Evolutionary conservation across 768 basidiomycete species (phyloP), one percentile per base, ranked within the genome.

Genomic region (Hericium erinaceus): DNA sequence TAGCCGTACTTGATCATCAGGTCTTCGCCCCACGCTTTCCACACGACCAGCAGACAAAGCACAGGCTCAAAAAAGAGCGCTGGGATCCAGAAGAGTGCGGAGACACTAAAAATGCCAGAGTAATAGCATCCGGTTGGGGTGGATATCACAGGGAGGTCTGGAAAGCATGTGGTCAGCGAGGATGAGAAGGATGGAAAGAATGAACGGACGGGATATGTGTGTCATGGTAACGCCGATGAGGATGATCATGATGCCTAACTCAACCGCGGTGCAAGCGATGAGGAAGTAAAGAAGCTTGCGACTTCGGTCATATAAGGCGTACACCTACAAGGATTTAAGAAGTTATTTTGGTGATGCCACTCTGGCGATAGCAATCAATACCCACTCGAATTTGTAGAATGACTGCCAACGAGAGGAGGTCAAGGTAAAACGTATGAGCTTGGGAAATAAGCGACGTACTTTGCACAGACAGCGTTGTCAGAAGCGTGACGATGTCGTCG

Each of bases 1-100:
- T n/a, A 38, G 11, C 40, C 44, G 4, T 44, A 24, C 41, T 37
- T 22, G 8, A 18, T 13, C 41, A 46, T 20, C 6, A 44, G 6
- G 11, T 55, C 54, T 10, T 46, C 33, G 4, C 54, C 54, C 54
- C 54, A 55, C 4, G 54, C 54, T 44, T 55, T 55, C 54, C 54
- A 55, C 10, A 55, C 41, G 8, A 55, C 54, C 11, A 55, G 41
- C 22, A 33, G 13, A 26, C 54, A 55, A 4, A 55, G 41, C 13
- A 55, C 44, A 10, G 54, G 54, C 26, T 55, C 54, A 18, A 55
- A 48, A 9, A 55, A 13, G 22, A 55, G 54, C 11, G 54, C 39
- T 18, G 54, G 54, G n/a, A 46, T 20, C 54, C 54, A 55, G 54
- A 55, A 44, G 4, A 55, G 16, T 1, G 44, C 44, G n/a, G 39